phyloP scores from a whole-genome alignment of 805 yeast species.

The Metschnikowia dekortorum region DNA sequence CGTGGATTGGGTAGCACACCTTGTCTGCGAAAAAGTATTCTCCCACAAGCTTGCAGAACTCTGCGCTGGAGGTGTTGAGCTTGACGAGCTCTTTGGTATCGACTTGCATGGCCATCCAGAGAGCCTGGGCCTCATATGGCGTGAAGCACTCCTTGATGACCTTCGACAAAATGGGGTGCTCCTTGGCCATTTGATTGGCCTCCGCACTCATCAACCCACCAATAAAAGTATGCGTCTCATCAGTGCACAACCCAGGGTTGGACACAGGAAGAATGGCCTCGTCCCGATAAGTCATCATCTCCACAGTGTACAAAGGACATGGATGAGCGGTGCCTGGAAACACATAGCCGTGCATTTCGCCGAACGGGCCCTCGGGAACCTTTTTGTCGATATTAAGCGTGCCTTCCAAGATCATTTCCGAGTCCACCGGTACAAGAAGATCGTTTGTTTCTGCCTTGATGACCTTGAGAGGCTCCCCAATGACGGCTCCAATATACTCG shows the following conservation, averaged over 20 bases:
- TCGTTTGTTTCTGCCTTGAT: slow-evolving; percentile 20
- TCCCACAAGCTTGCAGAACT: slow-evolving; percentile 18
- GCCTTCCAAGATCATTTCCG: slow-evolving; percentile 25
- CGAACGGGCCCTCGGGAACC: slow-evolving; percentile 25
- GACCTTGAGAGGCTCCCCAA: slow-evolving; percentile 23
- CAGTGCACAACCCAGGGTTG: slow-evolving; percentile 22
- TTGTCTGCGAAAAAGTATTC: slow-evolving; percentile 15
- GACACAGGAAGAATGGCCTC: slow-evolving; percentile 23
- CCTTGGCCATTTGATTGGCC: slow-evolving; percentile 7
- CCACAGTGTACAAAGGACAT: slow-evolving; percentile 22
- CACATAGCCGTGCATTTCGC: slow-evolving; percentile 27
- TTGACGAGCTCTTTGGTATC: slow-evolving; percentile 18
- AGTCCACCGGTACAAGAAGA: slow-evolving; percentile 21
- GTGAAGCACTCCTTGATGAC: slow-evolving; percentile 19
- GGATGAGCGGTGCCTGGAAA: slow-evolving; percentile 20
- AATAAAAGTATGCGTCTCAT: slow-evolving; percentile 26
- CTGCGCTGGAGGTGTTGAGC: slow-evolving; percentile 16
- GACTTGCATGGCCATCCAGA: slow-evolving; percentile 20
- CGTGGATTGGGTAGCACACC: slow-evolving; percentile 18
- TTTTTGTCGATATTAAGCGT: slow-evolving; percentile 14
- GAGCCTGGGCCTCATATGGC: slow-evolving; percentile 23
- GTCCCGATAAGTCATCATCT: slow-evolving; percentile 20
- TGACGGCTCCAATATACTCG: slow-evolving; percentile 22
- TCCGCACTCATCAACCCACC: slow-evolving; percentile 21
- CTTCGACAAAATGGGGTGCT: slow-evolving; percentile 10